Conservation (phyloP, 2,329 filamentous ascomycete species). For the Ascochyta clinopodiicola region DNA sequence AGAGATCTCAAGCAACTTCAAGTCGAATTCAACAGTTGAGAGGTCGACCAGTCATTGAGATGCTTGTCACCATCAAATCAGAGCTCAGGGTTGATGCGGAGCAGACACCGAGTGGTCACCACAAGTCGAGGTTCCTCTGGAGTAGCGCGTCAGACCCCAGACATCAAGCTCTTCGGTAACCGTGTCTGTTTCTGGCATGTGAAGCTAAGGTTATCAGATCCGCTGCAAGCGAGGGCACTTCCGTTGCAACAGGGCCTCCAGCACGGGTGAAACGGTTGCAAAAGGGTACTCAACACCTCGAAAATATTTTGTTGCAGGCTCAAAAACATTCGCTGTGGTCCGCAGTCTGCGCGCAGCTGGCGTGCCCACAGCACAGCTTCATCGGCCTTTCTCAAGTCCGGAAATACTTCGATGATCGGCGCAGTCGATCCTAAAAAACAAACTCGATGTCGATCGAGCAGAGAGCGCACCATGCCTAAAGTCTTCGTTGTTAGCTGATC, state of each 20-base stretch:
- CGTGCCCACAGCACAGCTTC: constrained; percentile 8
- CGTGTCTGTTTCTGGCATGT: constrained; percentile 21
- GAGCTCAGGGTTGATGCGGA: constrained; percentile 10
- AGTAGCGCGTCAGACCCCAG: constrained; percentile 4
- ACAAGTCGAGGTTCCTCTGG: not conserved
- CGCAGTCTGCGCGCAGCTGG: constrained; percentile 17
- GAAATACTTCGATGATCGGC: constrained; percentile 12
- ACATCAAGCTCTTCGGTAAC: constrained; percentile 6
- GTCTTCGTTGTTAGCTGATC: not conserved
- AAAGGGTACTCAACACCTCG: not conserved
- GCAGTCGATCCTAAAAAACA: constrained; percentile 13
- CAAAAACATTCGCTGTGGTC: not conserved
- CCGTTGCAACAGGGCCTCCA: not conserved
- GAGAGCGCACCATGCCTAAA: not conserved
- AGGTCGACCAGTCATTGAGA: not conserved
- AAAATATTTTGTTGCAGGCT: not conserved
- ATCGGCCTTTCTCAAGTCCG: constrained; percentile 15
- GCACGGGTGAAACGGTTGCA: not conserved
- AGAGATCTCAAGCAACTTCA: constrained; percentile 4
- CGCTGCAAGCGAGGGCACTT: constrained; percentile 27
- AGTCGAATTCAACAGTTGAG: not conserved
- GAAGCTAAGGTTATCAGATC: constrained; percentile 32
- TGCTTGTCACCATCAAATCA: constrained; percentile 5
- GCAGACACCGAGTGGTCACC: constrained; percentile 5
- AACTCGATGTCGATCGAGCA: constrained; percentile 14